Percentiles rank a stretch among this genome's conserved stretches.
Conservation (phyloP, 768 basidiomycete species). For the Lactarius sp. region DNA sequence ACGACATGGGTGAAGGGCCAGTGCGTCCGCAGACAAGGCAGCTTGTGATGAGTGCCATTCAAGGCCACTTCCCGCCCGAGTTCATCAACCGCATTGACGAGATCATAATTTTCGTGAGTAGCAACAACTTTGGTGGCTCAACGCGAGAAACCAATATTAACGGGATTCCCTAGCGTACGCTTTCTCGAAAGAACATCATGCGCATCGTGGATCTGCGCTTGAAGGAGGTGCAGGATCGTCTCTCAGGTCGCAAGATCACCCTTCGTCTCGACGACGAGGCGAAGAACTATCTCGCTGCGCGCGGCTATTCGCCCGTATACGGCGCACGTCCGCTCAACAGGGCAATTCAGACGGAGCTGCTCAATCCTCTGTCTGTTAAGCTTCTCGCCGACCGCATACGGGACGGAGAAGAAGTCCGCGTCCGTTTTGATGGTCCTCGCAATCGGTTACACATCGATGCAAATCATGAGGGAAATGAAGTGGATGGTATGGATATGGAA, state of each 20-base stretch:
- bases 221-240: conserved; percentile 77
- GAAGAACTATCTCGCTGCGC: conserved; percentile 67
- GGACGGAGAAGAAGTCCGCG: conserved; percentile 71
- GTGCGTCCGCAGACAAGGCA: conserved; percentile 55
- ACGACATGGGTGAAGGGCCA: conserved; percentile 68
- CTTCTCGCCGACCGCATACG: conserved; percentile 77
- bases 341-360: conserved; percentile 85
- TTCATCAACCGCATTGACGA: conserved; percentile 90
- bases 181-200: conserved; percentile 71
- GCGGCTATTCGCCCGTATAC: conserved; percentile 77
- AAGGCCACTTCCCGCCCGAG: conserved; percentile 86
- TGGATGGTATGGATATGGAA: conserved; percentile 49
- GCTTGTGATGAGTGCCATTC: conserved; percentile 76
- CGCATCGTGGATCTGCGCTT: conserved; percentile 89
- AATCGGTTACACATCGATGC: conserved; percentile 76
- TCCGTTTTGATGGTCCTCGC: conserved; percentile 75
- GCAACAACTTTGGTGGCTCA: background rate
- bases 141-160: conserved; percentile 32
- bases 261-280: conserved; percentile 72
- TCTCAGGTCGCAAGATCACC: conserved; percentile 73
- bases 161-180: conserved; percentile 51
- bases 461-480: conserved; percentile 64
- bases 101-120: conserved; percentile 64
- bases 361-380: conserved; percentile 85
- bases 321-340: conserved; percentile 92